Evolutionary conservation across 345 rosid genomes (phyloP).

Genomic region (Acer saccharum): DNA sequence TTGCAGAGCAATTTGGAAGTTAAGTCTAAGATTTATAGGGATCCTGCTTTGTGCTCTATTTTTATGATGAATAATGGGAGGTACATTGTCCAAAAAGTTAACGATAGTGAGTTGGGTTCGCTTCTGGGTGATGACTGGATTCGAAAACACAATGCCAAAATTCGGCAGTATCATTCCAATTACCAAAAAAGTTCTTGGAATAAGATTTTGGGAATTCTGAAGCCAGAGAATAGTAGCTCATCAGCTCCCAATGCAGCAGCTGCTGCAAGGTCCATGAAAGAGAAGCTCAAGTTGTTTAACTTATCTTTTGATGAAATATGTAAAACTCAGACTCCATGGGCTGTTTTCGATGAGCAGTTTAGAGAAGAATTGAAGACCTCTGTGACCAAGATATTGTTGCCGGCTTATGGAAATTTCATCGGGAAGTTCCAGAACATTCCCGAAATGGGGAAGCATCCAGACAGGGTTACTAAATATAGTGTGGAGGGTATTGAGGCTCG

Average conservation of each 20-base stretch:
- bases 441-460: slow-evolving; percentile 56
- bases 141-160: slow-evolving; percentile 74
- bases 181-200: slow-evolving; percentile 83
- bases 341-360: slow-evolving; percentile 67
- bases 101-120: slow-evolving; percentile 63
- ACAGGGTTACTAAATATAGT: slow-evolving; percentile 42
- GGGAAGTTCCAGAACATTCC: slow-evolving; percentile 57
- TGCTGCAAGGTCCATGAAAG: slow-evolving; percentile 52
- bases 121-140: slow-evolving; percentile 89
- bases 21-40: slow-evolving; percentile 74
- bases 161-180: slow-evolving; percentile 50
- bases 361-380: slow-evolving; percentile 60
- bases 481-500: slow-evolving; percentile 58
- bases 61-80: slow-evolving; percentile 89
- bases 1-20: slow-evolving; percentile 87
- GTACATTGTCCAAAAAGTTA: slow-evolving; percentile 87
- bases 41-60: slow-evolving; percentile 59
- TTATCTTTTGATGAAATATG: slow-evolving; percentile 52
- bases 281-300: slow-evolving; percentile 64
- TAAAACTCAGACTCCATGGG: slow-evolving; percentile 57
- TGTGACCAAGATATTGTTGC: slow-evolving; percentile 46
- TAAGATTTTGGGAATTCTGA: slow-evolving; percentile 58
- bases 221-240: slow-evolving; percentile 40
- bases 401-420: slow-evolving; percentile 60
- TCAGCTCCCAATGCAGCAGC: slow-evolving; percentile 33